phyloP scores from a whole-genome alignment of 176 grass and related monocot genomes.

The Juncus effusus region DNA sequence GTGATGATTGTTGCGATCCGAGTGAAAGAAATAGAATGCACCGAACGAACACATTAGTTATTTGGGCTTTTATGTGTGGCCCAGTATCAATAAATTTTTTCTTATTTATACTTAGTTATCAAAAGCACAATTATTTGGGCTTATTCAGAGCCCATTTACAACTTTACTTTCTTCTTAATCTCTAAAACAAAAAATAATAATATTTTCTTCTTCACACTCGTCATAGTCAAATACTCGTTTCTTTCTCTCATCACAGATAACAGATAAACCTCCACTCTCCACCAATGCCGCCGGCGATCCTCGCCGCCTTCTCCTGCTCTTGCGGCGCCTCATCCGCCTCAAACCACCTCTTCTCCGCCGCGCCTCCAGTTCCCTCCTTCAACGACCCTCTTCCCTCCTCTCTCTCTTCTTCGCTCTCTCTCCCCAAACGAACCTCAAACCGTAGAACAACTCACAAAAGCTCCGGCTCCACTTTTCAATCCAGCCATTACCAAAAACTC shows the following conservation, averaged over 20 bases:
- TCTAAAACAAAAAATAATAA: too few species aligned
- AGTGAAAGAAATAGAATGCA: too few species aligned
- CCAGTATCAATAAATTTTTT: too few species aligned
- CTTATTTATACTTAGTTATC: too few species aligned
- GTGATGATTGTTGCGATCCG: too few species aligned
- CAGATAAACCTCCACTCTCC: neutral
- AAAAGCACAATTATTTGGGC: too few species aligned
- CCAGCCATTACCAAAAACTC: neutral
- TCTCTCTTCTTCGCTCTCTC: constrained; percentile 10
- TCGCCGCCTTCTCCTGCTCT: constrained; percentile 8
- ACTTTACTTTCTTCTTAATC: too few species aligned
- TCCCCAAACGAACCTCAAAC: neutral
- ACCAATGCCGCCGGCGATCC: constrained; percentile 8
- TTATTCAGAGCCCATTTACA: too few species aligned
- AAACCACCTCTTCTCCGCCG: too few species aligned
- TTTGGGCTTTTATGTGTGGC: too few species aligned
- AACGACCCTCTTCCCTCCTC: constrained; percentile 15
- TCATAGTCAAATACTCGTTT: constrained; percentile 5
- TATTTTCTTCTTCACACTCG: too few species aligned
- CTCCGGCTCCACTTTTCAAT: neutral
- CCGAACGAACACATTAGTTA: too few species aligned
- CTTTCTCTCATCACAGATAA: neutral
- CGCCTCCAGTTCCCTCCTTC: constrained; percentile 29
- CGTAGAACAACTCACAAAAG: neutral
- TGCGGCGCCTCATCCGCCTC: constrained; percentile 39